Evolutionary conservation across 2,329 filamentous ascomycete genomes (phyloP), one percentile per base, ranked within the genome.

Genomic region (Alternaria atra): DNA sequence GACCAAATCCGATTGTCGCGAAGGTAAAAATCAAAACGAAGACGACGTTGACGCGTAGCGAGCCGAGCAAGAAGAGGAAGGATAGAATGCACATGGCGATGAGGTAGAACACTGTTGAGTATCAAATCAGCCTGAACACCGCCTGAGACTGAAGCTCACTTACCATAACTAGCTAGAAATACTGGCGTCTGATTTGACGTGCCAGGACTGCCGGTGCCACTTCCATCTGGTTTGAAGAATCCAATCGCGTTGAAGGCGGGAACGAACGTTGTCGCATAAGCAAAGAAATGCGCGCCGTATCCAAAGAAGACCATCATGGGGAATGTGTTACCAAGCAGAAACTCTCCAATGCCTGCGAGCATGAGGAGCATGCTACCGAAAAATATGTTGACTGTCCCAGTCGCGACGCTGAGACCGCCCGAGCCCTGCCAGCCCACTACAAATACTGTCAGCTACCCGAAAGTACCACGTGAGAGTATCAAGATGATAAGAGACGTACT

Each of bases 221-320:
- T 64, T 23, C 63, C 65, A 50, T 68, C 60, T 3, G 65, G 65
- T 43, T 66, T 66, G 57, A 66, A 68, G 52, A 56, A 66, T 3
- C 63, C 66, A 32, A 64, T 39, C 3, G 61, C 52, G 29, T 66
- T 66, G 50, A 53, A 68, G 37, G 32, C 60, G 2, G 63, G 63
- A 17, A 66, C 61, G 50, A 64, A 64, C 1, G 63, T 66, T 2
- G 66, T 68, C 3, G 61, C 66, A 32, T 51, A 68, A 4, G 66
- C 37, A 13, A 68, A 10, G 48, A 68, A 58, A 40, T 68, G 61
- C 2, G 66, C 63, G 3, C 66, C 66, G 39, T 68, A 68, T 8
- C 61, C 57, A 10, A 68, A 52, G 43, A 68, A 68, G 10, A 66
- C 66, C 35, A 66, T 61, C 66, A 66, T 66, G 13, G 66, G 56